Evolutionary conservation across 139 green algal species (phyloP).

Genomic region (Volvox reticuliferus): DNA sequence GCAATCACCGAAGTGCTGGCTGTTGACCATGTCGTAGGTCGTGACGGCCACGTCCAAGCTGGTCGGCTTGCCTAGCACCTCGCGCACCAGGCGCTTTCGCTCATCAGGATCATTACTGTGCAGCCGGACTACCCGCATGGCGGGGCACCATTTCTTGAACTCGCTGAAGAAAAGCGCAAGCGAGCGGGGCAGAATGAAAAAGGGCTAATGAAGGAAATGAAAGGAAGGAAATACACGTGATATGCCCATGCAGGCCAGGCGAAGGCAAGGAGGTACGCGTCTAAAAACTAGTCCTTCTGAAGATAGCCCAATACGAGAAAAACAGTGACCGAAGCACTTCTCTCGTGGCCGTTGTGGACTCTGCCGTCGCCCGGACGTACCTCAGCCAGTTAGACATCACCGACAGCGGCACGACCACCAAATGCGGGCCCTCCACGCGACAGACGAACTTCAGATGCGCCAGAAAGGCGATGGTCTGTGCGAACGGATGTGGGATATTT

Average conservation of each 20-base stretch:
- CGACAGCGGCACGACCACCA: slow-evolving; percentile 92
- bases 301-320: no score
- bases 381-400: slow-evolving; percentile 91
- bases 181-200: neutral
- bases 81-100: slow-evolving; percentile 61
- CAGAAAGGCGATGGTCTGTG: slow-evolving; percentile 86
- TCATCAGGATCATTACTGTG: slow-evolving; percentile 66
- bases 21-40: slow-evolving; percentile 77
- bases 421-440: slow-evolving; percentile 80
- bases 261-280: no score
- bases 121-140: slow-evolving; percentile 70
- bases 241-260: no score
- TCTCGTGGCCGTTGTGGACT: no score
- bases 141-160: slow-evolving; percentile 69
- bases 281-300: no score
- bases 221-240: no score
- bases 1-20: slow-evolving; percentile 58
- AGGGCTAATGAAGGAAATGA: no score
- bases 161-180: slow-evolving; percentile 16
- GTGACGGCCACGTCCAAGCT: slow-evolving; percentile 82
- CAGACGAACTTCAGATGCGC: slow-evolving; percentile 73
- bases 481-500: no score
- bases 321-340: no score
- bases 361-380: neutral
- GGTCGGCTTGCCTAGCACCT: slow-evolving; percentile 66